Percentiles rank a stretch among this genome's conserved stretches.
Conservation (phyloP, 208 protist genomes). For the Trypanosoma mega region DNA sequence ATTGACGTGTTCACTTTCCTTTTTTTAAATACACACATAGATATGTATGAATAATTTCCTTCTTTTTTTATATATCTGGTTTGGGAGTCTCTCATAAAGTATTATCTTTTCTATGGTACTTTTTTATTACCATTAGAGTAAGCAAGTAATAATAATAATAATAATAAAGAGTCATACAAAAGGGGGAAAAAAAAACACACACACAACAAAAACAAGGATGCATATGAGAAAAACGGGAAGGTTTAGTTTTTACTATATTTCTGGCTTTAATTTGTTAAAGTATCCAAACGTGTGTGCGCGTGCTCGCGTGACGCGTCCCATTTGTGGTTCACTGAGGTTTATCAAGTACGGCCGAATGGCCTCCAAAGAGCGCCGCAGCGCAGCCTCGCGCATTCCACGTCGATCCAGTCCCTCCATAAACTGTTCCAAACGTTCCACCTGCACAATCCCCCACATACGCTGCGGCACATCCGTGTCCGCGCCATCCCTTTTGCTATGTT, state of each 20-base stretch:
- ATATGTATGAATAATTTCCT: too few species aligned
- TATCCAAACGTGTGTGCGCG: conserved; percentile 76
- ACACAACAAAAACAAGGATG: conserved; percentile 6
- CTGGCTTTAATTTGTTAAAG: conserved; percentile 64
- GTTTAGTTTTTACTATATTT: conserved; percentile 2
- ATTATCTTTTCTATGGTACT: too few species aligned
- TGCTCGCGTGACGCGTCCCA: conserved; percentile 56
- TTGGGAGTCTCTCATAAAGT: too few species aligned
- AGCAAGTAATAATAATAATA: conserved; percentile 19
- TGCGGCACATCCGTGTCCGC: conserved; percentile 23
- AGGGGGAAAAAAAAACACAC: too few species aligned
- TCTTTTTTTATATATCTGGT: too few species aligned
- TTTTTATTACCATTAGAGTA: too few species aligned
- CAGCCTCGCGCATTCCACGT: conserved; percentile 64
- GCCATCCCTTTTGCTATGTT: background rate
- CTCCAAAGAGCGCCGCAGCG: conserved; percentile 48
- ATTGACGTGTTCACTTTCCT: too few species aligned
- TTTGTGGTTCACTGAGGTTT: conserved; percentile 32
- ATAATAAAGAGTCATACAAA: conserved; percentile 12
- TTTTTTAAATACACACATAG: too few species aligned
- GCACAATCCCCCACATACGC: conserved; percentile 65
- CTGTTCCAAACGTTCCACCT: conserved; percentile 42
- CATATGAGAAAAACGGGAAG: conserved; percentile 1
- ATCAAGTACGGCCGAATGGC: conserved; percentile 49
- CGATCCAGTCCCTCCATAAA: conserved; percentile 68